Evolutionary conservation across 1,139 yeast genomes (phyloP).

Genomic region (Debaryomyces nepalensis): DNA sequence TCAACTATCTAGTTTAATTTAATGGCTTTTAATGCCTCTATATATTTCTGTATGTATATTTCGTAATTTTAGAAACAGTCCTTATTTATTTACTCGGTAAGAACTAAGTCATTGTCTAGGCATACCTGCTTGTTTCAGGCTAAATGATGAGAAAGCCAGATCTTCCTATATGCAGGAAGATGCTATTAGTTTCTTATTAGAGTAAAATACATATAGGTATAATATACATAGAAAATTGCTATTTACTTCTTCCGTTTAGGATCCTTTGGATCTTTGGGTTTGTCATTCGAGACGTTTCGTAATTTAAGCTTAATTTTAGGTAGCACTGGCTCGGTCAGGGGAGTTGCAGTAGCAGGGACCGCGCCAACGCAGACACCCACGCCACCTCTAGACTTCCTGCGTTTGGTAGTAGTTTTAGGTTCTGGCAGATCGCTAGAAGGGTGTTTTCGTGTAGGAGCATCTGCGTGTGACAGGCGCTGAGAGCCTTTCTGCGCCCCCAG

Average conservation of each 20-base stretch:
- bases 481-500: slow-evolving; percentile 7
- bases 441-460: background rate
- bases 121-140: background rate
- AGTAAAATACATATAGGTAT: slow-evolving; percentile 2
- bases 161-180: slow-evolving; percentile 6
- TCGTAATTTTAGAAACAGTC: background rate
- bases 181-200: slow-evolving; percentile 2
- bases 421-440: background rate
- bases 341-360: background rate
- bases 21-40: background rate
- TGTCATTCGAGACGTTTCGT: slow-evolving; percentile 18
- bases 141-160: slow-evolving; percentile 7
- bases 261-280: slow-evolving; percentile 15
- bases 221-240: slow-evolving; percentile 1
- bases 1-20: background rate
- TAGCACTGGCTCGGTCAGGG: slow-evolving; percentile 17
- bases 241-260: slow-evolving; percentile 12
- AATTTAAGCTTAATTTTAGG: slow-evolving; percentile 27
- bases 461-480: slow-evolving; percentile 4
- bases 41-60: background rate
- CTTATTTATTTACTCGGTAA: background rate
- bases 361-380: slow-evolving; percentile 20
- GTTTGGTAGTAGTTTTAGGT: slow-evolving; percentile 22
- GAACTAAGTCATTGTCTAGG: background rate
- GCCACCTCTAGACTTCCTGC: slow-evolving; percentile 36